Conservation (phyloP, 179 eudicot genomes). For the Silene noctiflora region DNA sequence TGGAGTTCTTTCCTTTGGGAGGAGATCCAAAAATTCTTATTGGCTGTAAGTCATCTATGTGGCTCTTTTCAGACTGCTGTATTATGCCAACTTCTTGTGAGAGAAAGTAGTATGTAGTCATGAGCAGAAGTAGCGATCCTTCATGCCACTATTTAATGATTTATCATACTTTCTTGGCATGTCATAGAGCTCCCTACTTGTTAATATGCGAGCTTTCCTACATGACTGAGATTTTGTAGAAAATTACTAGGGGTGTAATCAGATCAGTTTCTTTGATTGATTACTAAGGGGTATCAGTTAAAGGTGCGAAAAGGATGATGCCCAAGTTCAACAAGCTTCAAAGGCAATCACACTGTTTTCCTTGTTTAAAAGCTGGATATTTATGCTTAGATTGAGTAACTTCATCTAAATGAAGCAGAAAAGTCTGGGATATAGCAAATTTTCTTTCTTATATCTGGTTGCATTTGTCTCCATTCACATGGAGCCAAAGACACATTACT, state of each 20-base stretch:
- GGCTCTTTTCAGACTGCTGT: conserved; percentile 10
- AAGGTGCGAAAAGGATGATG: neutral
- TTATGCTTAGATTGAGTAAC: neutral
- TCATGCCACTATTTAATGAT: neutral
- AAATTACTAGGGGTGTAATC: neutral
- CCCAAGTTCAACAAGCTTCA: too few species aligned
- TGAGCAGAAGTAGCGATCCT: neutral
- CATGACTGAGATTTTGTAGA: neutral
- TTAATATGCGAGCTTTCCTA: neutral
- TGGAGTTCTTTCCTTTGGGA: conserved; percentile 87
- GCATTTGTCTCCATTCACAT: too few species aligned
- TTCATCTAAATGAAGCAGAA: neutral
- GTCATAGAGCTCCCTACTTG: neutral
- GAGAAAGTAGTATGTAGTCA: neutral
- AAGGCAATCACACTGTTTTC: neutral
- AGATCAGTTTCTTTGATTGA: neutral
- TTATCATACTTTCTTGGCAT: neutral
- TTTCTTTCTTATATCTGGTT: neutral
- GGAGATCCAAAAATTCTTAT: conserved; percentile 94
- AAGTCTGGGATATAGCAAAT: neutral
- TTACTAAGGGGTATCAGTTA: neutral
- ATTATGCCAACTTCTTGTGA: neutral
- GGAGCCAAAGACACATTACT: too few species aligned
- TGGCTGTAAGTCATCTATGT: conserved; percentile 32
- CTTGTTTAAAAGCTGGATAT: neutral